Evolutionary conservation across 2,329 filamentous ascomycete genomes (phyloP).

Genomic region (Gnomoniopsis smithogilvyi): DNA sequence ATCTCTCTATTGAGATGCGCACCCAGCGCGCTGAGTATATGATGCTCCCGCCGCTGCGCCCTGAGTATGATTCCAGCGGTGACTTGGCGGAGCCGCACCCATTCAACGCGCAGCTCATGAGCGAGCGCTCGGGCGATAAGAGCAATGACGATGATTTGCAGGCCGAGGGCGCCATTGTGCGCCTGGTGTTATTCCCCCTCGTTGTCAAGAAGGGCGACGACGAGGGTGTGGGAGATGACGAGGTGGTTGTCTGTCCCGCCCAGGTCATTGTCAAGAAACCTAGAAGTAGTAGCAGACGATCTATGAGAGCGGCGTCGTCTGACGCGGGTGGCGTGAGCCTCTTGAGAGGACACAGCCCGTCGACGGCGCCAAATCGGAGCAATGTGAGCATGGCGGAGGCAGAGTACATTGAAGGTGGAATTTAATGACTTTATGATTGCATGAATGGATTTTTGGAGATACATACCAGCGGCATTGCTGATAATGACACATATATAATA

Average conservation of each 20-base stretch:
- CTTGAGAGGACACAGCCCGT: constrained; percentile 27
- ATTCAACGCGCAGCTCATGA: constrained; percentile 95
- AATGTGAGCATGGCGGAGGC: constrained; percentile 33
- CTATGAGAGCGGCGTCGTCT: constrained; percentile 44
- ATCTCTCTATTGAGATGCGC: constrained; percentile 94
- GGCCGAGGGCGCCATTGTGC: constrained; percentile 70
- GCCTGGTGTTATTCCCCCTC: constrained; percentile 90
- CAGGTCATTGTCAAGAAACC: constrained; percentile 78
- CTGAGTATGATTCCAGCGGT: constrained; percentile 91
- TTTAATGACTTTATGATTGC: constrained; percentile 21
- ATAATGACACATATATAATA: not conserved
- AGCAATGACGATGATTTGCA: constrained; percentile 70
- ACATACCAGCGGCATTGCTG: not conserved
- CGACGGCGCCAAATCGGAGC: constrained; percentile 29
- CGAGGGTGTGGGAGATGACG: constrained; percentile 80
- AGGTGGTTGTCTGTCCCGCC: constrained; percentile 92
- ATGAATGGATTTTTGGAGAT: not conserved
- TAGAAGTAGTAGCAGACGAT: constrained; percentile 27
- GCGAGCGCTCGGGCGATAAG: constrained; percentile 72
- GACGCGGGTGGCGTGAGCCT: constrained; percentile 47
- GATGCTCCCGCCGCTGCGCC: constrained; percentile 93
- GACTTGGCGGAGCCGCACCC: constrained; percentile 82
- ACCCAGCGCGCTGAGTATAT: constrained; percentile 96
- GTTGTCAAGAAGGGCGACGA: constrained; percentile 97
- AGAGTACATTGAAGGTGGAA: constrained; percentile 31